Evolutionary conservation across 2,329 filamentous ascomycete genomes (phyloP).

Genomic region (Phoma sp.): DNA sequence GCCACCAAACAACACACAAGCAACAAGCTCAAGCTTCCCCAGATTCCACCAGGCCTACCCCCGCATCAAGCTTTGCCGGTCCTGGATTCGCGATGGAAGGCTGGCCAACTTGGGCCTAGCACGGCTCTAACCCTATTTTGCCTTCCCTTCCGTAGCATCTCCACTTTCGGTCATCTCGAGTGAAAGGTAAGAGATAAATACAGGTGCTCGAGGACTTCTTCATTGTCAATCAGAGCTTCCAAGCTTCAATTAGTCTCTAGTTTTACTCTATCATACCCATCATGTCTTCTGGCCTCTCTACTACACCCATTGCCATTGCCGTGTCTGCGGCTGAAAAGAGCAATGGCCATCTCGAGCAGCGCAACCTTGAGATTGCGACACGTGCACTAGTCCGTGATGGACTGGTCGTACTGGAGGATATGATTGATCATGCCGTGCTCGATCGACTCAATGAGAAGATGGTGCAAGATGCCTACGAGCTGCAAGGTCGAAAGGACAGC

Average conservation of each 20-base stretch:
- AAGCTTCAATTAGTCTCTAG: not conserved
- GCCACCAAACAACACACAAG: not conserved
- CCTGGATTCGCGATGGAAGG: conserved; percentile 9
- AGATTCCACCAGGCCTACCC: not conserved
- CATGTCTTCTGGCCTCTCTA: conserved; percentile 29
- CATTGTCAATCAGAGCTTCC: not conserved
- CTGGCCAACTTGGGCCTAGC: conserved; percentile 23
- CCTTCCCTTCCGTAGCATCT: conserved; percentile 7
- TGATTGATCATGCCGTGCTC: conserved; percentile 56
- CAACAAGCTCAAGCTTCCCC: conserved; percentile 10
- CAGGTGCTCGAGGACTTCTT: not conserved
- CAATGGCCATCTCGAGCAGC: conserved; percentile 49
- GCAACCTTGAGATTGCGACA: conserved; percentile 61
- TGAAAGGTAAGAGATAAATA: not conserved
- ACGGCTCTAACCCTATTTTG: conserved; percentile 13
- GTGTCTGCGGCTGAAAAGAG: conserved; percentile 55
- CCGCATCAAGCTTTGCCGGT: conserved; percentile 14
- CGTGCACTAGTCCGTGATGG: conserved; percentile 42
- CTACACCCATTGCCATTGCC: conserved; percentile 43
- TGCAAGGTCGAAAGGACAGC: conserved; percentile 60
- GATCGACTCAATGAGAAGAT: conserved; percentile 66
- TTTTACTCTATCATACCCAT: not conserved
- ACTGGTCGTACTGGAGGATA: conserved; percentile 43
- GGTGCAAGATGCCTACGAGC: conserved; percentile 62
- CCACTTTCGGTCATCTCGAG: conserved; percentile 2